Evolutionary conservation across 768 basidiomycete species (phyloP).

Genomic region (Xanthoconium purpureum): DNA sequence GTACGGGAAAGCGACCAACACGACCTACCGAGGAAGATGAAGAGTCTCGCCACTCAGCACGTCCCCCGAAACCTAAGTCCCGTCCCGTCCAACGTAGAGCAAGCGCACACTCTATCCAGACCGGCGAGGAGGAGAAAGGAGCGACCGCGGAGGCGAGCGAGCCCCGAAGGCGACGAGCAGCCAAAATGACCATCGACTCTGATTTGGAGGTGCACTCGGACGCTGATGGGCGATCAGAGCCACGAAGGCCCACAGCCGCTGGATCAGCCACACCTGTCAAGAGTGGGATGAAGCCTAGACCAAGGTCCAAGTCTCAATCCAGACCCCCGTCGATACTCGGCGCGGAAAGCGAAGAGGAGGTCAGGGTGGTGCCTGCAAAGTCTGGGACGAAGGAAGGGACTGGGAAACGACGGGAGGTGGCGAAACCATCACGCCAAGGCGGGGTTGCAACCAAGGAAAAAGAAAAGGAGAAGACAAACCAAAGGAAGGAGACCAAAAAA

Average conservation of each 20-base stretch:
- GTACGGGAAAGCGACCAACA: neutral
- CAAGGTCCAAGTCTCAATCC: conserved; percentile 12
- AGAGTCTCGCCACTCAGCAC: neutral
- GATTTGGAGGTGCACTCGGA: neutral
- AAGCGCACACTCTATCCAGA: neutral
- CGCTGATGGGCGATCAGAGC: neutral
- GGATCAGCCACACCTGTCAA: conserved; percentile 21
- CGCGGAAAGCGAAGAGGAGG: conserved; percentile 2
- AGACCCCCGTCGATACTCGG: neutral
- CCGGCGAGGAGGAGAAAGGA: neutral
- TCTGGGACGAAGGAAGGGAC: neutral
- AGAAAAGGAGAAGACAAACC: neutral
- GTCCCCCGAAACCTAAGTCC: neutral
- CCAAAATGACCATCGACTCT: neutral
- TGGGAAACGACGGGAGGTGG: neutral
- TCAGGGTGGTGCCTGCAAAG: neutral
- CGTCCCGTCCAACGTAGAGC: conserved; percentile 1
- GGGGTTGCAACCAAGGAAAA: conserved; percentile 1
- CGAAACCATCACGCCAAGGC: neutral
- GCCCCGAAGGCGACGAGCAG: neutral
- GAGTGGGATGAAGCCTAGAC: conserved; percentile 27
- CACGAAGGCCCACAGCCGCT: conserved; percentile 1
- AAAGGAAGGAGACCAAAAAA: neutral
- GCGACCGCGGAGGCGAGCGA: neutral
- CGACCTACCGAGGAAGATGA: neutral